A percentile compares a stretch with the other conserved stretches of the same genome.
These are phyloP conservation scores for Podospora conica DNA, from an alignment of 495 filamentous ascomycete genomes.

Conservation along the genomic window DNA sequence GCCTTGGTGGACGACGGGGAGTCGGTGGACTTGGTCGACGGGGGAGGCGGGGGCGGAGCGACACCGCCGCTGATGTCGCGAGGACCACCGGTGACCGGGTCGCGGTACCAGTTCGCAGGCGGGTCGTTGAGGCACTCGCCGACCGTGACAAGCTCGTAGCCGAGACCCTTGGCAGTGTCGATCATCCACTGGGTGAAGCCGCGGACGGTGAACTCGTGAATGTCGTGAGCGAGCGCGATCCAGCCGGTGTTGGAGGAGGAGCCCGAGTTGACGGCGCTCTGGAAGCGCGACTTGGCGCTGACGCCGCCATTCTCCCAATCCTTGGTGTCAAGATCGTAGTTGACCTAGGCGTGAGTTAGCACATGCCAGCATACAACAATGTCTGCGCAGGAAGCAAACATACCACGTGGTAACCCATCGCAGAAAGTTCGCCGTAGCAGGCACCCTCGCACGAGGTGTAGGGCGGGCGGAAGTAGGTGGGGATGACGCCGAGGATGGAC, in stretches of 20 bases:
- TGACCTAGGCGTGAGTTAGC: slow-evolving; percentile 9
- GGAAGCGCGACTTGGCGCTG: slow-evolving; percentile 46
- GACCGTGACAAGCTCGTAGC: slow-evolving; percentile 42
- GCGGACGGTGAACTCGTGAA: slow-evolving; percentile 57
- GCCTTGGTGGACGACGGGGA: background rate
- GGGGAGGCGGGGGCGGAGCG: background rate
- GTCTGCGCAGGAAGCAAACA: slow-evolving; percentile 4
- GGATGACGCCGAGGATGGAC: slow-evolving; percentile 59
- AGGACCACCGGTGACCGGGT: slow-evolving; percentile 14
- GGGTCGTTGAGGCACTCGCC: slow-evolving; percentile 36
- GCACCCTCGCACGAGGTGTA: slow-evolving; percentile 53
- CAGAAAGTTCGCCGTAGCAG: slow-evolving; percentile 39
- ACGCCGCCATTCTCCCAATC: slow-evolving; percentile 55
- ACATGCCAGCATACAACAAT: background rate
- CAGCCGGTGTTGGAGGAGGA: slow-evolving; percentile 24
- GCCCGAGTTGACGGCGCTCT: slow-evolving; percentile 41
- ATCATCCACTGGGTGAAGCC: slow-evolving; percentile 60
- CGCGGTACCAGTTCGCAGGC: slow-evolving; percentile 42
- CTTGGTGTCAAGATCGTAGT: slow-evolving; percentile 64
- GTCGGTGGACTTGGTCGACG: background rate
- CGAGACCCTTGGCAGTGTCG: slow-evolving; percentile 41
- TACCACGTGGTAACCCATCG: slow-evolving; percentile 57
- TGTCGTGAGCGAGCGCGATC: slow-evolving; percentile 54
- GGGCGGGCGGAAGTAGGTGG: slow-evolving; percentile 71
- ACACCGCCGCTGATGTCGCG: background rate